Conservation (phyloP, 306 rosid species). For the Luffa aegyptiaca region DNA sequence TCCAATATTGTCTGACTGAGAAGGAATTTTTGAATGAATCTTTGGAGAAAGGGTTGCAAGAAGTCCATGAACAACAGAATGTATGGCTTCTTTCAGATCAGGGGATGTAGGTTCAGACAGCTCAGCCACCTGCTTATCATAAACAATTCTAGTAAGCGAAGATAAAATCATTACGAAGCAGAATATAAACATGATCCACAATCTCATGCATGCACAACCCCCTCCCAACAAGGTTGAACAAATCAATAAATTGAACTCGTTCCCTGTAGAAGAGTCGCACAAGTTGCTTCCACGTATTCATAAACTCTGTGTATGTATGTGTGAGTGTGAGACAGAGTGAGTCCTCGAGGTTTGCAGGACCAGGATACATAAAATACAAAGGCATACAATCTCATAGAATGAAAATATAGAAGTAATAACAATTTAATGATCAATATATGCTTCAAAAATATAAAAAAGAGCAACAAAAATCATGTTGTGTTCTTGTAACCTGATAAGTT, state of each 20-base stretch:
- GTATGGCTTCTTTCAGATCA: constrained; percentile 64
- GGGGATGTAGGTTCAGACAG: constrained; percentile 81
- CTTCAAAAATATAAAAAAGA: background rate
- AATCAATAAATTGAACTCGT: background rate
- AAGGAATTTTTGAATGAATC: constrained; percentile 75
- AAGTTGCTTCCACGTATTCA: background rate
- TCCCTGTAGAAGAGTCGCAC: background rate
- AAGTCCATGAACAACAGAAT: constrained; percentile 84
- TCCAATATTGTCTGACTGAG: constrained; percentile 46
- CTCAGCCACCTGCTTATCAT: constrained; percentile 68
- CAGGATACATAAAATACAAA: background rate
- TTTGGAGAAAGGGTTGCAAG: constrained; percentile 91
- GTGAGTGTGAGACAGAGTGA: background rate
- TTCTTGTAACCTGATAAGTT: constrained; percentile 17
- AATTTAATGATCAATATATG: background rate
- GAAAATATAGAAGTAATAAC: background rate
- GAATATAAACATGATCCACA: constrained; percentile 3
- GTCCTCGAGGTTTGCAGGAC: background rate
- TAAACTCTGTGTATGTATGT: background rate
- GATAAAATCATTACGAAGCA: background rate
- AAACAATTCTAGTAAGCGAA: background rate
- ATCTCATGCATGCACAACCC: background rate
- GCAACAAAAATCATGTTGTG: background rate
- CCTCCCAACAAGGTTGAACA: background rate
- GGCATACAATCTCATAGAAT: background rate